These are phyloP conservation scores for Leccinum fuscescens DNA, from an alignment of 1,284 basidiomycete species.

Conservation along the genomic window DNA sequence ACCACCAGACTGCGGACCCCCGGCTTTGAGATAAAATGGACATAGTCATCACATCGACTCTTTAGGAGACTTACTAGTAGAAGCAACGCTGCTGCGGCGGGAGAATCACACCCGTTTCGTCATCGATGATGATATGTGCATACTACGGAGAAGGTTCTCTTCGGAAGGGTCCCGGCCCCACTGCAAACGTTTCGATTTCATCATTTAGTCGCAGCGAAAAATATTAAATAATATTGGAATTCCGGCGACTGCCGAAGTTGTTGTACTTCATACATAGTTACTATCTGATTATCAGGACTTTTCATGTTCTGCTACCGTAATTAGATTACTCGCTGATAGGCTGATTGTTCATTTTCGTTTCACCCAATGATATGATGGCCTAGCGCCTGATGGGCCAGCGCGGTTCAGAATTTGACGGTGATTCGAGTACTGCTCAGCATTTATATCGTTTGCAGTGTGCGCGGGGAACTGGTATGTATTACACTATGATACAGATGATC, in stretches of 20 bases:
- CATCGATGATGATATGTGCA: background rate
- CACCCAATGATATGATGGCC: background rate
- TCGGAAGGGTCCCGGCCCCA: no score
- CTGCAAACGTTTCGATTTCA: no score
- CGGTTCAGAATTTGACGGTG: background rate
- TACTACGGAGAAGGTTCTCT: no score
- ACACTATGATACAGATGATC: background rate
- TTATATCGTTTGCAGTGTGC: background rate
- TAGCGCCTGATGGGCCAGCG: background rate
- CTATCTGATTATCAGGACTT: no score
- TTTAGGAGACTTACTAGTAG: background rate
- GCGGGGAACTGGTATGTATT: background rate
- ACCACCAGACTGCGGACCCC: background rate
- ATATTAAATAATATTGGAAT: no score
- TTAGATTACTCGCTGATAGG: background rate
- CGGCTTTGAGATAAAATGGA: no score
- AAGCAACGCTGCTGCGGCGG: background rate
- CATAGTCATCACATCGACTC: no score
- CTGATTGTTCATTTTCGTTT: background rate
- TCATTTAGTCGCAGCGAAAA: no score
- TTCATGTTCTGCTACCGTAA: no score
- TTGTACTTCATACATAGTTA: no score
- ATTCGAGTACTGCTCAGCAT: background rate
- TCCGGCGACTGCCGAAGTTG: no score
- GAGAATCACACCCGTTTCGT: background rate